Conservation (phyloP, 2,329 filamentous ascomycete genomes). For the Juglanconis oblonga region DNA sequence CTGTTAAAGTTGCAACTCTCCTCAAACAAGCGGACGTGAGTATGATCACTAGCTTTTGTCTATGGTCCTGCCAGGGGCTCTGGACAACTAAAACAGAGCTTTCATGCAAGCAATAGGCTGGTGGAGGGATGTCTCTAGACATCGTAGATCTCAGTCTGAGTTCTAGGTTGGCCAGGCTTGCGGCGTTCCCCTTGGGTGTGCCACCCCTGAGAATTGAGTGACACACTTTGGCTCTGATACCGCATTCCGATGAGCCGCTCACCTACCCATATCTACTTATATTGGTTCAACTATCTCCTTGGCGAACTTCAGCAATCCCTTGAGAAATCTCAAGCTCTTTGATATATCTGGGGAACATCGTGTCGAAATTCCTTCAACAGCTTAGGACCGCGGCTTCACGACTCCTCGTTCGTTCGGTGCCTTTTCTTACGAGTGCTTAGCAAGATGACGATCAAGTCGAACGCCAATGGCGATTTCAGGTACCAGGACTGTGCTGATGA, state of each 20-base stretch:
- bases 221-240: slow-evolving; percentile 14
- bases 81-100: slow-evolving; percentile 18
- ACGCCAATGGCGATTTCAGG: neutral
- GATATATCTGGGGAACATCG: slow-evolving; percentile 10
- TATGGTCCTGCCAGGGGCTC: slow-evolving; percentile 4
- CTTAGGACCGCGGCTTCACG: neutral
- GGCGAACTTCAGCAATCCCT: slow-evolving; percentile 13
- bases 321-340: neutral
- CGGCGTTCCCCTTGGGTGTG: slow-evolving; percentile 13
- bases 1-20: too few species aligned
- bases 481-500: slow-evolving; percentile 4
- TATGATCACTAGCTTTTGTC: too few species aligned
- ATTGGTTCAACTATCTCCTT: slow-evolving; percentile 11
- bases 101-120: slow-evolving; percentile 21
- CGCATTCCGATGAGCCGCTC: slow-evolving; percentile 18
- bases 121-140: slow-evolving; percentile 18
- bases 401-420: neutral
- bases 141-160: slow-evolving; percentile 7
- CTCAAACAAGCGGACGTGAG: too few species aligned
- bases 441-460: slow-evolving; percentile 9
- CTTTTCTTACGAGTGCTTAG: neutral
- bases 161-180: slow-evolving; percentile 7
- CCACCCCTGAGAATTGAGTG: slow-evolving; percentile 18
- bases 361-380: slow-evolving; percentile 9
- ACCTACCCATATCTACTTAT: slow-evolving; percentile 10